These are phyloP conservation scores for Leccinum pellstonianum DNA, from an alignment of 768 basidiomycete species.

Conservation along the genomic window DNA sequence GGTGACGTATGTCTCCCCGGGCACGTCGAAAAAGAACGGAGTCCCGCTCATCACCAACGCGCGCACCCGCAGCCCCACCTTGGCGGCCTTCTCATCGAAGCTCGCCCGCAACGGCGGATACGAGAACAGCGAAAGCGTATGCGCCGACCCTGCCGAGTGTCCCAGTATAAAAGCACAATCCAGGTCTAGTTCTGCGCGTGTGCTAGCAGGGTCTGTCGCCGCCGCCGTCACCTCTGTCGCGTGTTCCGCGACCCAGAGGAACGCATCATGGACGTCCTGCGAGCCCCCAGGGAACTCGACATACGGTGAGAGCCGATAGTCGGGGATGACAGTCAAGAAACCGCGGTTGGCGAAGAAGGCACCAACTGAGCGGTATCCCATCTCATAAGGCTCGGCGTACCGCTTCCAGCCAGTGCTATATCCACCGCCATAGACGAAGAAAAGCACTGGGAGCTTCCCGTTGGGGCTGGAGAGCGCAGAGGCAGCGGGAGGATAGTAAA, in stretches of 20 bases:
- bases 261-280: slow-evolving; percentile 59
- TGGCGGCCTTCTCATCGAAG: slow-evolving; percentile 32
- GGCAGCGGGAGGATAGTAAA: slow-evolving; percentile 54
- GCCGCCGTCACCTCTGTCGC: slow-evolving; percentile 15
- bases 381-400: slow-evolving; percentile 44
- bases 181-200: slow-evolving; percentile 35
- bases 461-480: slow-evolving; percentile 22
- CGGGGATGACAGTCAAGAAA: slow-evolving; percentile 62
- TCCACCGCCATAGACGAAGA: slow-evolving; percentile 70
- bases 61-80: slow-evolving; percentile 31
- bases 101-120: slow-evolving; percentile 29
- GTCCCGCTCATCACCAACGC: slow-evolving; percentile 49
- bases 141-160: slow-evolving; percentile 62
- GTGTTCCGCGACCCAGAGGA: slow-evolving; percentile 51
- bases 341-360: slow-evolving; percentile 61
- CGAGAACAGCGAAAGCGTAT: slow-evolving; percentile 45
- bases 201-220: slow-evolving; percentile 4
- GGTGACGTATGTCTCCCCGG: slow-evolving; percentile 27
- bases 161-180: slow-evolving; percentile 49
- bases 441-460: slow-evolving; percentile 47
- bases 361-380: slow-evolving; percentile 56
- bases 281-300: slow-evolving; percentile 54
- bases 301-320: slow-evolving; percentile 63
- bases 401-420: slow-evolving; percentile 52
- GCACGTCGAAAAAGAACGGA: slow-evolving; percentile 38